phyloP scores from a whole-genome alignment of 2,329 filamentous ascomycete genomes.

The Aspergillus versicolor region DNA sequence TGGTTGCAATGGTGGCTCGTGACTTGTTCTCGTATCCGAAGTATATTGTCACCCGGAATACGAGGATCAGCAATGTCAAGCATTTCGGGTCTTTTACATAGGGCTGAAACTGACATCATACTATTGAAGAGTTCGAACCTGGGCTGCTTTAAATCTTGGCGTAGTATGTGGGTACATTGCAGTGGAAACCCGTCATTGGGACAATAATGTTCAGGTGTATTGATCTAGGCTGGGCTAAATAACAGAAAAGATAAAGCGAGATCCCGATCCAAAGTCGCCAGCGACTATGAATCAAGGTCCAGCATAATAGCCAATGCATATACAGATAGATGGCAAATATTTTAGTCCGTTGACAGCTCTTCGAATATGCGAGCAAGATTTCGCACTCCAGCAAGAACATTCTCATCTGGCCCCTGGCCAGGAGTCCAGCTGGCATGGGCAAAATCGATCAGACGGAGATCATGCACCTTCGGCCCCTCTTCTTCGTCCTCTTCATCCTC shows the following conservation, averaged over 20 bases:
- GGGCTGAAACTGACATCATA: neutral
- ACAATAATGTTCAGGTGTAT: neutral
- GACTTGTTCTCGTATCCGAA: neutral
- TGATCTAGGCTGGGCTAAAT: constrained; percentile 5
- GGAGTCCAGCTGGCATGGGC: constrained; percentile 85
- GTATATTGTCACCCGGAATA: neutral
- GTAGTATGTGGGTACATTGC: no score
- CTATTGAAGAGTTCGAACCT: neutral
- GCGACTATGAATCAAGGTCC: constrained; percentile 21
- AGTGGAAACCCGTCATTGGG: no score
- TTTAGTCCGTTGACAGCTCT: constrained; percentile 51
- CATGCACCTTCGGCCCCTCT: constrained; percentile 65
- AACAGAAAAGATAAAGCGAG: neutral
- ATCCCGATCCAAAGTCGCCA: constrained; percentile 21
- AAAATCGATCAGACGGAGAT: constrained; percentile 92
- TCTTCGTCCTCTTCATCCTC: constrained; percentile 57
- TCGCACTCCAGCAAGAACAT: constrained; percentile 71
- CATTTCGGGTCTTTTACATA: neutral
- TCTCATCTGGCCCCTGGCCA: constrained; percentile 82
- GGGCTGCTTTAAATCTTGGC: neutral
- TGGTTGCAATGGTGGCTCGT: neutral
- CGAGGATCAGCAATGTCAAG: neutral
- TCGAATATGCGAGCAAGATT: constrained; percentile 71
- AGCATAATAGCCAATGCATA: neutral
- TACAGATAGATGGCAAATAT: constrained; percentile 9